Conservation (phyloP, 805 yeast genomes). For the Kodamaea leandrae region DNA sequence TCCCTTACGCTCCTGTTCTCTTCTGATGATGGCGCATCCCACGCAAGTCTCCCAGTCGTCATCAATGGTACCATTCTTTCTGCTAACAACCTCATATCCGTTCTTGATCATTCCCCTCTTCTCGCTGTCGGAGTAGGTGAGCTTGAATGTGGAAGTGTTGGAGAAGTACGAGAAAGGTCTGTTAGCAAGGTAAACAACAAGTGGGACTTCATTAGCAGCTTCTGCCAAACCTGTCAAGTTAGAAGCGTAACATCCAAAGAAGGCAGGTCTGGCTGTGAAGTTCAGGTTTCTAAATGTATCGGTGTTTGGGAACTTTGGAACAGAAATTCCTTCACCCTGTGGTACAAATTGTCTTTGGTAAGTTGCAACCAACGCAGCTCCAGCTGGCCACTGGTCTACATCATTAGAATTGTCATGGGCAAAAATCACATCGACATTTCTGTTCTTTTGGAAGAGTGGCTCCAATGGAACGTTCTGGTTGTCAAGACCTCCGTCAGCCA, state of each 20-base stretch:
- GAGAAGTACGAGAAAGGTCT: constrained; percentile 61
- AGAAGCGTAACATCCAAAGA: constrained; percentile 64
- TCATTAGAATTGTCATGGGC: constrained; percentile 40
- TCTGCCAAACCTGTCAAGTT: constrained; percentile 50
- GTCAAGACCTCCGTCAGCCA: constrained; percentile 45
- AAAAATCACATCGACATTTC: constrained; percentile 36
- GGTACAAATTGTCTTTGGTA: constrained; percentile 30
- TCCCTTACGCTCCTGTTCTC: constrained; percentile 68
- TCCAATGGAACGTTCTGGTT: constrained; percentile 36
- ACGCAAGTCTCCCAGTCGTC: constrained; percentile 69
- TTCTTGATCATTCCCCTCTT: constrained; percentile 60
- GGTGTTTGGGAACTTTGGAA: constrained; percentile 77
- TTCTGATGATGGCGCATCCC: constrained; percentile 77
- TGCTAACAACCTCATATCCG: constrained; percentile 69
- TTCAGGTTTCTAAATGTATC: constrained; percentile 57
- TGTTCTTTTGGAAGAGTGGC: constrained; percentile 35
- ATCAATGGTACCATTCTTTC: constrained; percentile 65
- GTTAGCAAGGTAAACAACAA: constrained; percentile 76
- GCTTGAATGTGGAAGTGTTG: constrained; percentile 67
- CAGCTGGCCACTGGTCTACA: constrained; percentile 38
- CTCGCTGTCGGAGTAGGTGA: constrained; percentile 58
- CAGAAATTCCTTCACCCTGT: constrained; percentile 56
- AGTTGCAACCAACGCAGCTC: constrained; percentile 32
- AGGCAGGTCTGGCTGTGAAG: constrained; percentile 66
- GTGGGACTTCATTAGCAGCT: constrained; percentile 50